Evolutionary conservation across 257 asterid genomes (phyloP).

Genomic region (Leonotis leonurus): DNA sequence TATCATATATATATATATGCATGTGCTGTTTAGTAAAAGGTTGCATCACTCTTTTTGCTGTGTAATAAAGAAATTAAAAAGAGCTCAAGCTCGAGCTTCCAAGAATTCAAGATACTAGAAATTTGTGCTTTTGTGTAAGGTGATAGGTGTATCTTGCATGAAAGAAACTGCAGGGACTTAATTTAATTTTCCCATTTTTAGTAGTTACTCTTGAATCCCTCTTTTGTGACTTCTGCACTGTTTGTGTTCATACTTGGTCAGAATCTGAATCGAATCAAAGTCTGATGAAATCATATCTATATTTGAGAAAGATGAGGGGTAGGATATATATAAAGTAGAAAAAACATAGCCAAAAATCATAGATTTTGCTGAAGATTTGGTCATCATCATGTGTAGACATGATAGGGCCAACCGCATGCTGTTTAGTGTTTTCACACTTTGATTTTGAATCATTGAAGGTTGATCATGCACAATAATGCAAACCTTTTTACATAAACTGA

Average conservation of each 20-base stretch:
- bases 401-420: conserved; percentile 31
- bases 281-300: neutral
- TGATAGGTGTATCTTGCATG: neutral
- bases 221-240: neutral
- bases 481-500: neutral
- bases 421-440: conserved; percentile 20
- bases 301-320: neutral
- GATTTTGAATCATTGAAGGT: conserved; percentile 17
- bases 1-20: neutral
- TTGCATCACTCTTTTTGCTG: conserved; percentile 9
- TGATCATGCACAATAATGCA: neutral
- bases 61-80: neutral
- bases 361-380: conserved; percentile 38
- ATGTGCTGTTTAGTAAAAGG: neutral
- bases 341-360: conserved; percentile 24
- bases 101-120: neutral
- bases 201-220: neutral
- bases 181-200: neutral
- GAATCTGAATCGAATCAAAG: neutral
- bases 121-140: neutral
- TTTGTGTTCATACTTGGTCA: neutral
- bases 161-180: neutral
- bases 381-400: conserved; percentile 32
- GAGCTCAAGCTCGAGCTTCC: neutral
- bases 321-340: neutral